Base-by-base conservation (phyloP, 2,329 filamentous ascomycete species). In the Clarireedia hainanense region DNA sequence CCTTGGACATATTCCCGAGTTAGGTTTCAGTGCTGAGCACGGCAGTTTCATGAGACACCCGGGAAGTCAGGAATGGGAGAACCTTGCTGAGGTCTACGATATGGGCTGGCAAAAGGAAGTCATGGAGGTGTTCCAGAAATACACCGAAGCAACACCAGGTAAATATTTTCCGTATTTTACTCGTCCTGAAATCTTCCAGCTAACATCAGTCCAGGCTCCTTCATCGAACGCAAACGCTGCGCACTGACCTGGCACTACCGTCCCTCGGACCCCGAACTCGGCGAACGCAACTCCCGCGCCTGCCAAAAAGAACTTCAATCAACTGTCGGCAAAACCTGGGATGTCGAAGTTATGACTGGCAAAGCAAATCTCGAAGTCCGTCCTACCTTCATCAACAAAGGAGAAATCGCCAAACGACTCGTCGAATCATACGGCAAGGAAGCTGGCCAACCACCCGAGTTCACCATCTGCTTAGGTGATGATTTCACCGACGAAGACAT, bases 191-290 rank as follows among this genome's bases (percentile, higher is more conserved):
- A n/a, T 40, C 30, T 47, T 30, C 26, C 20, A 24, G 23, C 64
- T 69, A 60, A 69, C 58, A 42, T 2, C 14, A 27, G 10, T 4
- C 27, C 12, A 88, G 87, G 91, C 6, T 92, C 91, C 0, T 95
- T 95, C 69, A 91, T 96, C 59, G 94, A 99, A 72, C 84, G 87
- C 58, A 99, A 99, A 74, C 87, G 91, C 61, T 94, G 95, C 61
- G 91, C 94, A 4, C 75, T 97, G 49, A 97, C 94, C 3, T 97
- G 94, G 94, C 94, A 99, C 69, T 99, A 97, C 72, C 89, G 94
- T 42, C 84, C 89, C 27, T 90, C 90, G 1, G 90, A 96, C 67
- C 90, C 89, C 0, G 89, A 95, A 64, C 88, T 88, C 60, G 92
- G 90, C 17, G 73, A 83, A 0, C 88, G 89, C 72, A 88, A 92